Conservation (phyloP, 148 eudicot species). For the Euryodendron excelsum region DNA sequence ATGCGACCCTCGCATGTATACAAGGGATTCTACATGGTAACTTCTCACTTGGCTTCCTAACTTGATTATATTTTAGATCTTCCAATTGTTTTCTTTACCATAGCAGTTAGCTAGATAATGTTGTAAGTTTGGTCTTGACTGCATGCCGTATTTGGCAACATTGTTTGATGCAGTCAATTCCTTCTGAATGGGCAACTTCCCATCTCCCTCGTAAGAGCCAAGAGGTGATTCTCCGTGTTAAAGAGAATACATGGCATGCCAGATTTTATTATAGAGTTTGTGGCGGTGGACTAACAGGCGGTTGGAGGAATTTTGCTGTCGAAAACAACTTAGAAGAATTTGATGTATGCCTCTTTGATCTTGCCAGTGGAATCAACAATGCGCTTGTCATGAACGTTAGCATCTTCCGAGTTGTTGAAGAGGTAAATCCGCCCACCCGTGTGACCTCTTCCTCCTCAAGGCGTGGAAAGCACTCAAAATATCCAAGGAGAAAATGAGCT, state of each 20-base stretch:
- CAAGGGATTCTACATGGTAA: slow-evolving; percentile 44
- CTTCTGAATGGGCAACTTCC: slow-evolving; percentile 28
- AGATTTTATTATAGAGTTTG: not conserved
- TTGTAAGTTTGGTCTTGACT: too few relatives aligned
- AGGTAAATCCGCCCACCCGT: slow-evolving; percentile 17
- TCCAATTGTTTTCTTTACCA: too few relatives aligned
- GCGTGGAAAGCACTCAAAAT: not conserved
- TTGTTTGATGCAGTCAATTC: slow-evolving; percentile 31
- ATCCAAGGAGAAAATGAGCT: not conserved
- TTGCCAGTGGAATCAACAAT: slow-evolving; percentile 11
- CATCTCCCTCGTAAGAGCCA: slow-evolving; percentile 14
- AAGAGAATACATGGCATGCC: slow-evolving; percentile 32
- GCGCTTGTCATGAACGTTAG: slow-evolving; percentile 31
- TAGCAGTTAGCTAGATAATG: not conserved
- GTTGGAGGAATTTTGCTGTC: slow-evolving; percentile 38
- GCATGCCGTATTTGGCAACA: not conserved
- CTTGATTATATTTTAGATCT: not conserved
- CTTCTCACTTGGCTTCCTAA: not conserved
- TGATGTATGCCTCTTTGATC: slow-evolving; percentile 48
- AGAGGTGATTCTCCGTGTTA: slow-evolving; percentile 29
- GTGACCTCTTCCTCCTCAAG: not conserved
- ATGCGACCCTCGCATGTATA: slow-evolving; percentile 37
- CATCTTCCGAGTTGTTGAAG: slow-evolving; percentile 43
- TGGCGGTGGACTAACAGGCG: slow-evolving; percentile 19
- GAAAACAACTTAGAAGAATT: slow-evolving; percentile 45